Base-by-base conservation (phyloP, 106 monocot species). In the Dendrobium huoshanense region DNA sequence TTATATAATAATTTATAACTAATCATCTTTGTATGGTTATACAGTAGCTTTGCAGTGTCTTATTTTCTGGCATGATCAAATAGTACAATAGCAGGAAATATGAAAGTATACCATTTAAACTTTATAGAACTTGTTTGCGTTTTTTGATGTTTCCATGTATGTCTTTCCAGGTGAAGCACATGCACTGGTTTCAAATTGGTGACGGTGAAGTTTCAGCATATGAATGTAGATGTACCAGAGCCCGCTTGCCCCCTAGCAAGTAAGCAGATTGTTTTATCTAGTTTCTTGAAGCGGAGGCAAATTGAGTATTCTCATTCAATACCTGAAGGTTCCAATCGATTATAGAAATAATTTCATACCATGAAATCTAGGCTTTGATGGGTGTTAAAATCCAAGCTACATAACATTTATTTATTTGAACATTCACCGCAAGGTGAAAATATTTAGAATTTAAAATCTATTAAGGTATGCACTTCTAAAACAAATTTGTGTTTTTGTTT, bases 141-240 rank as follows among this genome's bases (percentile, higher is more conserved):
- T 81, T 11, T 70, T 33, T 25, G n/a, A 41, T 20, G 58, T 40
- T 17, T 86, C 31, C 59, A 55, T 51, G 37, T 44, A 55, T 76
- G 41, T 45, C 9, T 54, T 80, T 78, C 37, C 84, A 96, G 96
- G 96, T 97, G 43, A 97, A 92, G 79, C 97, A 97, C 80, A 89
- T 97, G 97, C 94, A 92, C 48, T 97, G 97, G 97, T 94, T 88
- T 88, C 85, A 79, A 81, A 78, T 88, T 75, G 90, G 90, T 44
- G 82, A 74, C 43, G 74, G 79, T 79, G 80, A 94, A 85, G 79
- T 85, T 83, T 88, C 94, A 79, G 41, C 80, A 77, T 97, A 94
- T 88, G 97, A 97, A 78, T 97, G 97, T 80, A 89, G 92, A 79
- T 92, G 89, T 86, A 94, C 88, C 72, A 87, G 97, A 85, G 94